These are phyloP conservation scores for Astrocystis sublimbata DNA, from an alignment of 495 filamentous ascomycete species.

Conservation along the genomic window DNA sequence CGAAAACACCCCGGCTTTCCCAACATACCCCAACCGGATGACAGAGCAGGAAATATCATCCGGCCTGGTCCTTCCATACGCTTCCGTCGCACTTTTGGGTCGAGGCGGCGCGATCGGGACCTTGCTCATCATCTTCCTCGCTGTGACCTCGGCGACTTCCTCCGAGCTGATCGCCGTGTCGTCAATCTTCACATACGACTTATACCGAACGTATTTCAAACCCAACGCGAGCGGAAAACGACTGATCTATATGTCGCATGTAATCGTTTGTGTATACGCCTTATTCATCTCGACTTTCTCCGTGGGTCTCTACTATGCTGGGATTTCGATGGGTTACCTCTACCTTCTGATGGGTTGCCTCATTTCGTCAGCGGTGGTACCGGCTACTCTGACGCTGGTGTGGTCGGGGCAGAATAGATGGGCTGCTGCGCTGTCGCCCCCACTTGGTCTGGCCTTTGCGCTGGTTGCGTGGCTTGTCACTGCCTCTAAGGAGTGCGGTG, in stretches of 20 bases:
- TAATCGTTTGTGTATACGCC: slow-evolving; percentile 72
- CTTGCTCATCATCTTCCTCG: slow-evolving; percentile 91
- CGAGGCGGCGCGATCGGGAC: slow-evolving; percentile 84
- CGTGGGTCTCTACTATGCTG: slow-evolving; percentile 72
- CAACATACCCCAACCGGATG: slow-evolving; percentile 73
- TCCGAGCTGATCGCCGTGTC: slow-evolving; percentile 91
- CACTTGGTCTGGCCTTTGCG: slow-evolving; percentile 73
- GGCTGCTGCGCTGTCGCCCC: slow-evolving; percentile 72
- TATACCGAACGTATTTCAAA: slow-evolving; percentile 73
- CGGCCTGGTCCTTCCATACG: slow-evolving; percentile 85
- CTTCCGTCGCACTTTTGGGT: slow-evolving; percentile 84
- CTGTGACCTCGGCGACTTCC: slow-evolving; percentile 87
- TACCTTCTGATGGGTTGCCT: slow-evolving; percentile 90
- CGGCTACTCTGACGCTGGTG: slow-evolving; percentile 75
- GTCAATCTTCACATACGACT: slow-evolving; percentile 91
- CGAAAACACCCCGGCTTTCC: slow-evolving; percentile 72
- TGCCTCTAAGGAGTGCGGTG: slow-evolving; percentile 72
- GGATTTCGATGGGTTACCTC: slow-evolving; percentile 60
- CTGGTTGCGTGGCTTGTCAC: slow-evolving; percentile 92
- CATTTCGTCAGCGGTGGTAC: slow-evolving; percentile 82
- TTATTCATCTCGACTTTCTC: slow-evolving; percentile 83
- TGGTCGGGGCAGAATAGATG: slow-evolving; percentile 85
- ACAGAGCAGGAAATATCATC: slow-evolving; percentile 73
- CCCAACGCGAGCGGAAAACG: slow-evolving; percentile 67
- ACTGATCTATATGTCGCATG: slow-evolving; percentile 85